Base-by-base conservation (phyloP, 345 rosid genomes). In the Euphorbia pulcherrima region DNA sequence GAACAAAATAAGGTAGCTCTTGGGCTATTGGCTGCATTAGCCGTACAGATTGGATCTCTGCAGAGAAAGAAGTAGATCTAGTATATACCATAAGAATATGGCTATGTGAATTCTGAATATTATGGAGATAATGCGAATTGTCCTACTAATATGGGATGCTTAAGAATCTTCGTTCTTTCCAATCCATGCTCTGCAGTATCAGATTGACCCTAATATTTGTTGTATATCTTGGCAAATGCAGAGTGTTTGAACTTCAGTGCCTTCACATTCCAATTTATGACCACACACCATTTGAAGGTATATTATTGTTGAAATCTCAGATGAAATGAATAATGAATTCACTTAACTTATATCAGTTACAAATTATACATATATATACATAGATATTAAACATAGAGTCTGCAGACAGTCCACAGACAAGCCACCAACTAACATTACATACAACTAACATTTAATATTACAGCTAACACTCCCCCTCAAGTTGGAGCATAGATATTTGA, bases 221-320 rank as follows among this genome's bases (percentile, higher is more conserved):
- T 68, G 29, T 30, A 30, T 44, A 47, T 18, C 54, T 60, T 62
- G 48, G 60, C 33, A 55, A 52, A 37, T 79, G 74, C 92, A 93
- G 98, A 83, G 88, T 78, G 46, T 90, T 93, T 81, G 83, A 90
- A 76, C 88, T 90, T 68, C 72, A 76, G 77, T 90, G 96, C 81
- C 84, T 93, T 74, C 98, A 90, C 73, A 78, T 93, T 82, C 97
- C 97, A 12, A 84, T 84, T 62, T 48, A 66, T 40, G 92, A 90
- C 74, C 80, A 85, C 63, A 93, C 92, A 37, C 87, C 96, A 37
- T 89, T 85, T 60, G 83, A 85, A 81, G 96, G 97, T 86, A 28
- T 33, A 29, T 18, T 12, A 35, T 44, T 10, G n/a, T n/a, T n/a
- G n/a, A n/a, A n/a, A n/a, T n/a, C n/a, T n/a, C n/a, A n/a, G n/a